Evolutionary conservation across 129 eudicot genomes (phyloP).

Genomic region (Chrysanthemum makinoi): DNA sequence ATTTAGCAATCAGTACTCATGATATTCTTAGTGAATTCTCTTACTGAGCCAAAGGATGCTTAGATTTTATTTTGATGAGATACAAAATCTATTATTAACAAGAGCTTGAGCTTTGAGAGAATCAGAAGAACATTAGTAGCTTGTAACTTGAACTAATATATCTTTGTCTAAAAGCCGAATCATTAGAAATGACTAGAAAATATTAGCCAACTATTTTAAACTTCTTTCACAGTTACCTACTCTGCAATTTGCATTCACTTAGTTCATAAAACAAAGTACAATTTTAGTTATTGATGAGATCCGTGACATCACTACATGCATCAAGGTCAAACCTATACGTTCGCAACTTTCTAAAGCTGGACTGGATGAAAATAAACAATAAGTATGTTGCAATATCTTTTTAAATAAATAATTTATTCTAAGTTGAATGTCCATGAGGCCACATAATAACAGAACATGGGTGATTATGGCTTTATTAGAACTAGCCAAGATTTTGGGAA

Average conservation of each 20-base stretch:
- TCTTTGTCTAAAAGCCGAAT: background rate
- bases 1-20: background rate
- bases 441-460: background rate
- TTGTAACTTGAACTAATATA: background rate
- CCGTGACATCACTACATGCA: background rate
- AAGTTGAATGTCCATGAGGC: background rate
- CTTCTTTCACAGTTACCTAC: background rate
- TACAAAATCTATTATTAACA: background rate
- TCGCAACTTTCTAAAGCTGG: background rate
- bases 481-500: background rate
- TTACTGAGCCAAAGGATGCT: background rate
- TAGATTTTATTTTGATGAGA: background rate
- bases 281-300: background rate
- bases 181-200: constrained; percentile 14
- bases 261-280: background rate
- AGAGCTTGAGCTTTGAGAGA: background rate
- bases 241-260: background rate
- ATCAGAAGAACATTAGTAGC: background rate
- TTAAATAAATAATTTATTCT: background rate
- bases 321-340: background rate
- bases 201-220: background rate
- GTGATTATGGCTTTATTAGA: background rate
- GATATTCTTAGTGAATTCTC: background rate
- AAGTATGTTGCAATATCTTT: background rate
- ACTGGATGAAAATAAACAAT: background rate